Base-by-base conservation (phyloP, 495 filamentous ascomycete genomes). In the Aspergillus diversus region DNA sequence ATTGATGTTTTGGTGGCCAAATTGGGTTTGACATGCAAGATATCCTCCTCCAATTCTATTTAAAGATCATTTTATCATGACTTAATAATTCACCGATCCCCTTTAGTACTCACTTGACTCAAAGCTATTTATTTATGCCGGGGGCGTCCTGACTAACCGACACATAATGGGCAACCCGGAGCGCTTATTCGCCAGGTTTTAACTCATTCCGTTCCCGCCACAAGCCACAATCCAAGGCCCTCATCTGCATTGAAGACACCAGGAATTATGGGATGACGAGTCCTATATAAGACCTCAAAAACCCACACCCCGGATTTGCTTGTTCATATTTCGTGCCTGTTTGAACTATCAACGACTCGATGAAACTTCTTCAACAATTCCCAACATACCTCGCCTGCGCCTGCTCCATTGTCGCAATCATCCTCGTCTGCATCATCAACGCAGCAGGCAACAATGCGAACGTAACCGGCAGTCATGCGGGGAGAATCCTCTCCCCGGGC, bases 381-480 rank as follows among this genome's bases (percentile, higher is more conserved):
- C 47, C 47, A 1, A 27, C 16, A 5, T 50, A 31, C 16, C 47
- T 50, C 5, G 47, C 47, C 15, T 17, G 9, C 9, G 47, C 47
- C 47, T 50, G 47, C 27, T 9, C 47, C 47, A 50, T 50, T 9
- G 16, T 17, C n/a, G 17, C 47, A 3, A 50, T 50, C n/a, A 17
- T 50, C 47, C 47, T 50, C 1, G 47, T 50, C 2, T 50, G 47
- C 47, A 50, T 50, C 47, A 50, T 50, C 47, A 50, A 27, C 47
- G 47, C 47, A 6, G 15, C 47, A 0, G 47, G 47, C 5, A 31
- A 50, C 9, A 50, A 27, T 7, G 47, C 16, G 9, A n/a, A 50
- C 27, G n/a, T 50, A n/a, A 50, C 47, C 7, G 47, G 47, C 4
- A 50, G 47, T 11, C 47, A 50, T 50, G 47, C 16, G 5, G 47